Conservation (phyloP, 495 filamentous ascomycete genomes). For the Tuber umbilicatum region DNA sequence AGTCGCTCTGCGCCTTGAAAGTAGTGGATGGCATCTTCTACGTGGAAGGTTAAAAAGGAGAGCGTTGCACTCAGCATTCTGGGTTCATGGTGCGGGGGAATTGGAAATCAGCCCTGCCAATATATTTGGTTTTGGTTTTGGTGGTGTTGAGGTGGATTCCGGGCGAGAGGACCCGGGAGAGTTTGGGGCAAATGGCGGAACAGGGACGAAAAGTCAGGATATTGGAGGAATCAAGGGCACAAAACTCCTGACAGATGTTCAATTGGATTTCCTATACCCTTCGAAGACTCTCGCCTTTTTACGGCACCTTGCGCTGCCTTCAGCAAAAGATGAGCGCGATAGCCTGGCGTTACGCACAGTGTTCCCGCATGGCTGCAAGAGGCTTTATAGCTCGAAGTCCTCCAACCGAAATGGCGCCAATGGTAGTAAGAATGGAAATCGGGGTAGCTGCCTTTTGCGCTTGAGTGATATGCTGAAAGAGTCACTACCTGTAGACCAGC, state of each 20-base stretch:
- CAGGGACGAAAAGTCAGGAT: conserved; percentile 3
- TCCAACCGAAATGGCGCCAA: conserved; percentile 1
- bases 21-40: conserved; percentile 36
- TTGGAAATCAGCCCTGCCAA: conserved; percentile 23
- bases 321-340: conserved; percentile 26
- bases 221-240: conserved; percentile 12
- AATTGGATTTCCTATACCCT: conserved; percentile 40
- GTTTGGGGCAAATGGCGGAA: conserved; percentile 12
- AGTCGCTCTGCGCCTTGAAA: conserved; percentile 37
- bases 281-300: conserved; percentile 39
- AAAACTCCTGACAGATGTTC: conserved; percentile 15
- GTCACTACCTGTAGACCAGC: conserved; percentile 14
- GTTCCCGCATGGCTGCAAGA: conserved; percentile 26
- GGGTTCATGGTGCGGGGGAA: conserved; percentile 38
- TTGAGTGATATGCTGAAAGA: conserved; percentile 6
- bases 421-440: conserved; percentile 9
- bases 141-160: conserved; percentile 9
- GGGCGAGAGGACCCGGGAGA: conserved; percentile 6
- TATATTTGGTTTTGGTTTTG: conserved; percentile 33
- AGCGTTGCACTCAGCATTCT: conserved; percentile 39
- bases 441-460: conserved; percentile 17
- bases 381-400: conserved; percentile 22
- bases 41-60: conserved; percentile 36
- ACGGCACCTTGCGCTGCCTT: conserved; percentile 18
- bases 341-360: conserved; percentile 9